Percentiles rank a stretch among this genome's conserved stretches.
Conservation (phyloP, 2,329 filamentous ascomycete species). For the Cadophora gregata region DNA sequence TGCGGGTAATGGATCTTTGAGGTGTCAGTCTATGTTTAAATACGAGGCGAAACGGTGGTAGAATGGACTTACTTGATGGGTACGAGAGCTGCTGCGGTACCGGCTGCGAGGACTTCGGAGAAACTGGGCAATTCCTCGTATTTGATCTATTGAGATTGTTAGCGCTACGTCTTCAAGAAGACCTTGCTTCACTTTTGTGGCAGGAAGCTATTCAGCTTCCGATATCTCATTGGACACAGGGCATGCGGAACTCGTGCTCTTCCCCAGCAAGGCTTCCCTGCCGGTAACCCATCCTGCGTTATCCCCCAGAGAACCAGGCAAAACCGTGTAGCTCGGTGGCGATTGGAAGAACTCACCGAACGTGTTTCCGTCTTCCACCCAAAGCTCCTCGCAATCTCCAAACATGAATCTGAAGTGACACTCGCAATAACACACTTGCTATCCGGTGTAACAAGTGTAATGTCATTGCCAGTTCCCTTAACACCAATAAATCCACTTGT, state of each 20-base stretch:
- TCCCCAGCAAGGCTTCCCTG: not conserved
- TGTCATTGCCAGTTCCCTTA: slow-evolving; percentile 53
- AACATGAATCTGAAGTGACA: slow-evolving; percentile 81
- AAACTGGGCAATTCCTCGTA: slow-evolving; percentile 65
- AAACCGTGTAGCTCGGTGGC: not conserved
- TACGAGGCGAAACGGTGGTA: not conserved
- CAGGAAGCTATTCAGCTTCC: slow-evolving; percentile 4
- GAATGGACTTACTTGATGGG: slow-evolving; percentile 14
- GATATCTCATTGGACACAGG: not conserved
- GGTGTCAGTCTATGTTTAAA: slow-evolving; percentile 50
- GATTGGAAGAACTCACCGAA: slow-evolving; percentile 55
- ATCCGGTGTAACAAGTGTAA: slow-evolving; percentile 77
- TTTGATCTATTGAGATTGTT: slow-evolving; percentile 57
- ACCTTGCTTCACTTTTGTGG: not conserved
- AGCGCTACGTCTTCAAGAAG: not conserved
- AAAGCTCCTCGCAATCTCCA: slow-evolving; percentile 75
- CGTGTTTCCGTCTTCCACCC: slow-evolving; percentile 86
- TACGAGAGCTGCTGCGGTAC: slow-evolving; percentile 89
- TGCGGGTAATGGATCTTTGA: slow-evolving; percentile 86
- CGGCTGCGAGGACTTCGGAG: slow-evolving; percentile 85
- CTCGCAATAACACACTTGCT: slow-evolving; percentile 86
- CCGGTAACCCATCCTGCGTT: no score
- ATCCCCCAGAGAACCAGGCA: not conserved
- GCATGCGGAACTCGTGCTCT: not conserved
- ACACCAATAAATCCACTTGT: slow-evolving; percentile 93